These are phyloP conservation scores for Phytopythium mirpurense DNA, from an alignment of 352 stramenopile species.

Conservation along the genomic window DNA sequence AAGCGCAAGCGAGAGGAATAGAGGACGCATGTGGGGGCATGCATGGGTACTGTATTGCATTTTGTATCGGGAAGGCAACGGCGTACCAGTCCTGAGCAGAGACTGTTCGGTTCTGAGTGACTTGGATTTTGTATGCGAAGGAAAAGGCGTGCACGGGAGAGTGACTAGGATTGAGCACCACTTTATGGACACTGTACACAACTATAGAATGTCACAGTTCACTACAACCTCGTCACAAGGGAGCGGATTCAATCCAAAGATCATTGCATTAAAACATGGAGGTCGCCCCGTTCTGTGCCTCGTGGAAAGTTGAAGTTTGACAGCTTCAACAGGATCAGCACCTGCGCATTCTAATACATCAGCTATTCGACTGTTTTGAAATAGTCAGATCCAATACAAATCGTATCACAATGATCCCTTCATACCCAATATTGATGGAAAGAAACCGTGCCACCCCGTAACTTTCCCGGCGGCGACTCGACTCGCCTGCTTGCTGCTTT, in stretches of 20 bases:
- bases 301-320: too few species aligned
- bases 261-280: too few species aligned
- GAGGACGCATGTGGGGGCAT: not conserved
- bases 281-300: too few species aligned
- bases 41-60: not conserved
- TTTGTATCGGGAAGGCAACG: not conserved
- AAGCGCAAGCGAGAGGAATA: slow-evolving; percentile 3
- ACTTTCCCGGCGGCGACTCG: not conserved
- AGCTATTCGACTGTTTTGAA: not conserved
- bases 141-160: not conserved
- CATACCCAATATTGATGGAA: not conserved
- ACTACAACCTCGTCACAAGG: too few species aligned
- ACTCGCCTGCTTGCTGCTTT: not conserved
- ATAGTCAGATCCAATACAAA: not conserved
- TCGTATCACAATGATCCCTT: not conserved
- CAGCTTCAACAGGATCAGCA: not conserved
- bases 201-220: too few species aligned
- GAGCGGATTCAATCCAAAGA: too few species aligned
- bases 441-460: not conserved
- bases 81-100: too few species aligned
- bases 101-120: too few species aligned
- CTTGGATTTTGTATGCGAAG: not conserved
- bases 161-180: too few species aligned
- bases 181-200: too few species aligned
- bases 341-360: not conserved